Evolutionary conservation across 768 basidiomycete genomes (phyloP).

Genomic region (Suillus brevipes): DNA sequence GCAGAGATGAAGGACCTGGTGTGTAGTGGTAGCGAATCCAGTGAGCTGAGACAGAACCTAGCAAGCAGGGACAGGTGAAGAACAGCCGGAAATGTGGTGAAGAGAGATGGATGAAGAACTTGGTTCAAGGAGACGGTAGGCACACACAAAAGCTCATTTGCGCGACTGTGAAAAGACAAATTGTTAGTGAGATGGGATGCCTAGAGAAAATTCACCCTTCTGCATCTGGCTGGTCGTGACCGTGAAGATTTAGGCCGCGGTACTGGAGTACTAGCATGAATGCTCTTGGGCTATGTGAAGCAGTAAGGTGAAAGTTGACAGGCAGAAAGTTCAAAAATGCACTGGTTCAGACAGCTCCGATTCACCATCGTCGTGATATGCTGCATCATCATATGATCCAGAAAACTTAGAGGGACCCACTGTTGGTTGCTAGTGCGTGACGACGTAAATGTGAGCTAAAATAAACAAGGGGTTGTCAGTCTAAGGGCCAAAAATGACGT

Average conservation of each 20-base stretch:
- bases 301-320: background rate
- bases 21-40: no score
- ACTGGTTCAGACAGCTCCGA: background rate
- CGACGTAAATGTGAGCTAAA: no score
- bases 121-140: no score
- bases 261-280: background rate
- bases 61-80: no score
- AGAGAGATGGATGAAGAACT: no score
- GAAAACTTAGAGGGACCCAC: background rate
- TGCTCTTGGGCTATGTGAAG: background rate
- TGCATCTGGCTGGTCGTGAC: background rate
- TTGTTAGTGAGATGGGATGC: background rate
- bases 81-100: no score
- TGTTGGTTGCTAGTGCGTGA: background rate
- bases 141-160: background rate
- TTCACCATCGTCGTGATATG: background rate
- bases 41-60: no score
- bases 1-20: background rate
- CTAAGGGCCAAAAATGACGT: no score
- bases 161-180: background rate
- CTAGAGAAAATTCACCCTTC: background rate
- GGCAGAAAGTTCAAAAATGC: background rate
- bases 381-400: background rate
- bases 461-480: no score
- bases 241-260: background rate